Evolutionary conservation across 495 filamentous ascomycete species (phyloP).

Genomic region (Talaromyces wortmannii): DNA sequence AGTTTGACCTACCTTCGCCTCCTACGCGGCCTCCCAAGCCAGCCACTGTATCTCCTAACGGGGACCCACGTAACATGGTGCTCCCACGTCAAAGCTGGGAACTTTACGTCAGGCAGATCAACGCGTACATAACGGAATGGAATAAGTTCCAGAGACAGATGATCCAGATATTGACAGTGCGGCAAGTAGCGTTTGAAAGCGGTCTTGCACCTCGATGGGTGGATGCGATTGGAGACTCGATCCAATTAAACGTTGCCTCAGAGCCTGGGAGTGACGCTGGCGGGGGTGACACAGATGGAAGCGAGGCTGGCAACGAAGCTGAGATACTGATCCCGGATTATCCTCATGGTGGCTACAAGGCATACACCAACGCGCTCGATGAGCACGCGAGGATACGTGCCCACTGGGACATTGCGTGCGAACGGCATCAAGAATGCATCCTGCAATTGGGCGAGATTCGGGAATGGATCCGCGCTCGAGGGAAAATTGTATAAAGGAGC

Average conservation of each 20-base stretch:
- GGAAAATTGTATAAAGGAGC: slow-evolving; percentile 16
- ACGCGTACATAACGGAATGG: slow-evolving; percentile 64
- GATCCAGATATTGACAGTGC: slow-evolving; percentile 56
- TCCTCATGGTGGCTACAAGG: slow-evolving; percentile 38
- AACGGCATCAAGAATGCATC: slow-evolving; percentile 56
- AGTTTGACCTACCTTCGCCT: slow-evolving; percentile 51
- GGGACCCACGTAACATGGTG: slow-evolving; percentile 18
- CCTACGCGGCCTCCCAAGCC: slow-evolving; percentile 49
- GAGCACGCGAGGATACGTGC: slow-evolving; percentile 57
- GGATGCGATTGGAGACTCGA: slow-evolving; percentile 42
- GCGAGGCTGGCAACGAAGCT: slow-evolving; percentile 13
- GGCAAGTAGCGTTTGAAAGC: slow-evolving; percentile 48
- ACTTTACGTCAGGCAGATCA: slow-evolving; percentile 56
- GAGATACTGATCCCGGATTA: slow-evolving; percentile 20
- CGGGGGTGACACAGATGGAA: slow-evolving; percentile 8
- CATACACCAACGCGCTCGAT: slow-evolving; percentile 54
- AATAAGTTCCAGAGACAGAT: slow-evolving; percentile 58
- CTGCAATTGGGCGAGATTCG: slow-evolving; percentile 50
- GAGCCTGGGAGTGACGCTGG: slow-evolving; percentile 11
- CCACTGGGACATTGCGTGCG: slow-evolving; percentile 58
- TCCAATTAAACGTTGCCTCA: slow-evolving; percentile 17
- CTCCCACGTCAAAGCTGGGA: slow-evolving; percentile 43
- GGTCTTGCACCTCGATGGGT: slow-evolving; percentile 50
- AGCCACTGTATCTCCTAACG: slow-evolving; percentile 6
- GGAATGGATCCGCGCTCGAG: slow-evolving; percentile 39